Percentiles rank a stretch among this genome's conserved stretches.
These are phyloP conservation scores for Backusella morwellensis DNA, from an alignment of 192 early-diverging fungal genomes.

Conservation along the genomic window DNA sequence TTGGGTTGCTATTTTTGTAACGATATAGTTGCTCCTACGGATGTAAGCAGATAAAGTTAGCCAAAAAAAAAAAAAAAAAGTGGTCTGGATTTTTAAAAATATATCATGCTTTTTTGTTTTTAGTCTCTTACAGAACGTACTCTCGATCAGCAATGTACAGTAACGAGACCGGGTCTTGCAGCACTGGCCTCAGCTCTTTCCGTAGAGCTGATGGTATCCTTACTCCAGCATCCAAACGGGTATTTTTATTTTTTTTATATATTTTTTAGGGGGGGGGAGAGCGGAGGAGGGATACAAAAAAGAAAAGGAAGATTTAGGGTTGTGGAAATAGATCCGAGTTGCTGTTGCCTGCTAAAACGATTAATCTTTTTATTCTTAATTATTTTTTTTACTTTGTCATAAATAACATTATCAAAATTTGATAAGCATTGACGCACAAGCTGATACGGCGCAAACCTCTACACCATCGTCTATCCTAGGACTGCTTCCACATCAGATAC, in stretches of 20 bases:
- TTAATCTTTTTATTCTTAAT: neutral
- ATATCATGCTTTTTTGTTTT: neutral
- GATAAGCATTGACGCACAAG: slow-evolving; percentile 50
- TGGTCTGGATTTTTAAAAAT: neutral
- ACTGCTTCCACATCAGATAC: slow-evolving; percentile 90
- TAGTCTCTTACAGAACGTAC: slow-evolving; percentile 90
- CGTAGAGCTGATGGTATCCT: slow-evolving; percentile 88
- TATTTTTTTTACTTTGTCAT: neutral
- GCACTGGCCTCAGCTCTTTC: slow-evolving; percentile 83
- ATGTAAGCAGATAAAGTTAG: slow-evolving; percentile 52
- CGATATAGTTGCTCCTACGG: slow-evolving; percentile 94
- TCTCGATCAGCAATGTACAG: slow-evolving; percentile 98
- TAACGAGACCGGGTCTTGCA: slow-evolving; percentile 94
- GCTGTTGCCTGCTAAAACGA: neutral
- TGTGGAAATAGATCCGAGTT: neutral
- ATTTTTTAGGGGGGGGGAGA: neutral
- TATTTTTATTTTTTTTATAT: slow-evolving; percentile 32
- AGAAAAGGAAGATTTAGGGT: neutral
- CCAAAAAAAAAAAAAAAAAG: neutral
- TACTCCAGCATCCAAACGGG: slow-evolving; percentile 82
- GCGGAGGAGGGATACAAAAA: neutral
- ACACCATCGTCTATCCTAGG: slow-evolving; percentile 53
- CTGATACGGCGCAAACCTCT: slow-evolving; percentile 32
- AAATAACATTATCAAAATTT: neutral
- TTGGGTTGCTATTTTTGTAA: slow-evolving; percentile 99